These are phyloP conservation scores for Phytopythium helicoides DNA, from an alignment of 352 stramenopile genomes.

Conservation along the genomic window DNA sequence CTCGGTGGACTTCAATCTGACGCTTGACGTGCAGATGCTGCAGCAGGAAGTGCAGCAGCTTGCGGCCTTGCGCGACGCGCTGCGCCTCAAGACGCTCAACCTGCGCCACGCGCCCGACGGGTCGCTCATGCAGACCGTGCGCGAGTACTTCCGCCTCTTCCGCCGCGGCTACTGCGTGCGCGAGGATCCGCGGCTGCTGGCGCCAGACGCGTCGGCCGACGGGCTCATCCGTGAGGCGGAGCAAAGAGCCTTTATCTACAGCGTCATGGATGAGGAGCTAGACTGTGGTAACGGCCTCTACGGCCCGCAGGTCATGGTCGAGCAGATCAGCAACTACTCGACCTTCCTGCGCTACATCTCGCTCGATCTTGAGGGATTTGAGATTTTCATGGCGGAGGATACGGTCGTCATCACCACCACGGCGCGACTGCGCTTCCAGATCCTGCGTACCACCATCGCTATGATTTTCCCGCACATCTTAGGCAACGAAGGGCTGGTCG, in stretches of 20 bases:
- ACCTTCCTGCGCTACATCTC: slow-evolving; percentile 38
- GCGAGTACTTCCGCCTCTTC: slow-evolving; percentile 12
- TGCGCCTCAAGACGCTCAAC: neutral
- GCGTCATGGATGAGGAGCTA: slow-evolving; percentile 30
- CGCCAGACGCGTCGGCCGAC: neutral
- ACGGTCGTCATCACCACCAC: slow-evolving; percentile 30
- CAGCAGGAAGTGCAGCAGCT: slow-evolving; percentile 30
- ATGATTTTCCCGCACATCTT: slow-evolving; percentile 45
- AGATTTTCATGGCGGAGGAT: slow-evolving; percentile 32
- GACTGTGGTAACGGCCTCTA: slow-evolving; percentile 30
- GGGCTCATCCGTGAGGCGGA: slow-evolving; percentile 16
- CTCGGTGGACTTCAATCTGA: slow-evolving; percentile 31
- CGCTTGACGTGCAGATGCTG: slow-evolving; percentile 32
- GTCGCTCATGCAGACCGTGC: slow-evolving; percentile 7
- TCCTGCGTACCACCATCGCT: slow-evolving; percentile 41
- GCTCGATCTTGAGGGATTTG: slow-evolving; percentile 21
- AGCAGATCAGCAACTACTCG: slow-evolving; percentile 46
- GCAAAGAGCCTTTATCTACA: slow-evolving; percentile 33
- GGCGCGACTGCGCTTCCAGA: slow-evolving; percentile 33
- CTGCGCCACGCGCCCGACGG: slow-evolving; percentile 11
- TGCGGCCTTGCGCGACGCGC: slow-evolving; percentile 9
- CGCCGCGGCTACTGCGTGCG: slow-evolving; percentile 4
- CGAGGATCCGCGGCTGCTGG: neutral
- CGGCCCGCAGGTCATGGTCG: slow-evolving; percentile 31
- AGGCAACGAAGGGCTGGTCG: slow-evolving; percentile 32